These are phyloP conservation scores for Leccinum truebloodii DNA, from an alignment of 768 basidiomycete species.

Conservation along the genomic window DNA sequence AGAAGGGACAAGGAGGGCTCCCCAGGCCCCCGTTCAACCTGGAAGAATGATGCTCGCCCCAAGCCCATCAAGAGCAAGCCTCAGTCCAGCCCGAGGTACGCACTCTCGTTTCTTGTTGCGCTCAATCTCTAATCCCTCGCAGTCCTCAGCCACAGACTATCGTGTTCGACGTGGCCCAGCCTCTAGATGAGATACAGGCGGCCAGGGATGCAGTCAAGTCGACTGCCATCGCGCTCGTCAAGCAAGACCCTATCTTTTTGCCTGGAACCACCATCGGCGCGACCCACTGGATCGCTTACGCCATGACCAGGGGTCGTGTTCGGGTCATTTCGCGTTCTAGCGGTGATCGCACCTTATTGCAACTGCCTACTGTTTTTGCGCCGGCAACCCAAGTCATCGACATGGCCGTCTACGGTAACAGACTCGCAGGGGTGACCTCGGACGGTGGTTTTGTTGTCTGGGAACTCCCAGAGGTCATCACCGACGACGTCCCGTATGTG, in stretches of 20 bases:
- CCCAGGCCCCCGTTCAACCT: slow-evolving; percentile 56
- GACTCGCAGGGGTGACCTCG: slow-evolving; percentile 82
- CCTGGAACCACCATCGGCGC: slow-evolving; percentile 89
- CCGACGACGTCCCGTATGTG: slow-evolving; percentile 83
- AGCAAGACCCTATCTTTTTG: slow-evolving; percentile 80
- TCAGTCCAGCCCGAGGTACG: slow-evolving; percentile 61
- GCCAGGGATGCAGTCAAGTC: slow-evolving; percentile 77
- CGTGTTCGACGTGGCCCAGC: slow-evolving; percentile 72
- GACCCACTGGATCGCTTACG: slow-evolving; percentile 91
- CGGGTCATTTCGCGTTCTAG: slow-evolving; percentile 88
- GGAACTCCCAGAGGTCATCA: slow-evolving; percentile 82
- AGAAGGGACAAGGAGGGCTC: slow-evolving; percentile 72
- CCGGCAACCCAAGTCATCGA: slow-evolving; percentile 68
- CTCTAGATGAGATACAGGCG: slow-evolving; percentile 74
- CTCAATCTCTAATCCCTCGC: slow-evolving; percentile 2
- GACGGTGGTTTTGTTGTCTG: slow-evolving; percentile 90
- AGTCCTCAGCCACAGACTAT: slow-evolving; percentile 70
- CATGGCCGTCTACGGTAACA: slow-evolving; percentile 83
- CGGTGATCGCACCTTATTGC: slow-evolving; percentile 84
- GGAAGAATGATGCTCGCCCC: slow-evolving; percentile 38
- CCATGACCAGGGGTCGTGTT: slow-evolving; percentile 89
- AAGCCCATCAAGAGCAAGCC: slow-evolving; percentile 46
- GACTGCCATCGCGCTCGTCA: slow-evolving; percentile 88
- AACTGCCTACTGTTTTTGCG: slow-evolving; percentile 65
- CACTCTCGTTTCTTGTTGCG: background rate